These are phyloP conservation scores for Bolboschoenoplectus hybrid DNA, from an alignment of 202 grass and related monocot genomes.

Conservation along the genomic window DNA sequence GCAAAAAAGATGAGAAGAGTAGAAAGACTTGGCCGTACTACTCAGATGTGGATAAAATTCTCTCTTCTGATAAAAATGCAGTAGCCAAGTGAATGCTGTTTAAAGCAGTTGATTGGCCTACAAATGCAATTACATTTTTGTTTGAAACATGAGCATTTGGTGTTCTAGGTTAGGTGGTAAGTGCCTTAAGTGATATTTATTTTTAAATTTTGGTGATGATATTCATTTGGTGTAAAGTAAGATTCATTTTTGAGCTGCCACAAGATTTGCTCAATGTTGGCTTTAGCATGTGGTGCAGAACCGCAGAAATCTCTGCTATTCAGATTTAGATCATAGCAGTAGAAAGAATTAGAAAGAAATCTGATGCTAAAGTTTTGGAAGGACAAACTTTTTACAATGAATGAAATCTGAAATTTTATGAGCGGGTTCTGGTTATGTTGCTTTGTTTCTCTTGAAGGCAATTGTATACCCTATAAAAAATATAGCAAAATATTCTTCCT, in stretches of 20 bases:
- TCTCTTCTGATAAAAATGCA: slow-evolving; percentile 69
- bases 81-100: slow-evolving; percentile 50
- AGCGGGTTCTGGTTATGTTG: neutral
- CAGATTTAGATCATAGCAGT: slow-evolving; percentile 17
- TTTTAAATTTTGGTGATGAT: slow-evolving; percentile 11
- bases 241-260: slow-evolving; percentile 15
- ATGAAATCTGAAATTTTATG: neutral
- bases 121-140: neutral
- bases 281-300: slow-evolving; percentile 8
- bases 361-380: slow-evolving; percentile 21
- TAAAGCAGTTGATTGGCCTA: neutral
- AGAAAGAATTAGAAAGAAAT: neutral
- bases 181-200: neutral
- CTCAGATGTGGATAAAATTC: slow-evolving; percentile 60
- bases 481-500: no score
- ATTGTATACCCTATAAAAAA: no score
- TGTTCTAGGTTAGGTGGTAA: neutral
- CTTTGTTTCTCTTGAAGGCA: no score
- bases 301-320: neutral
- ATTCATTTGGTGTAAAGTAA: slow-evolving; percentile 22
- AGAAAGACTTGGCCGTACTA: slow-evolving; percentile 78
- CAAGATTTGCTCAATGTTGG: neutral
- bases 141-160: slow-evolving; percentile 16
- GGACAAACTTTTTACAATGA: neutral
- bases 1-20: slow-evolving; percentile 68